Evolutionary conservation across 192 early-diverging fungal species (phyloP).

Genomic region (Cladochytrium replicatum): DNA sequence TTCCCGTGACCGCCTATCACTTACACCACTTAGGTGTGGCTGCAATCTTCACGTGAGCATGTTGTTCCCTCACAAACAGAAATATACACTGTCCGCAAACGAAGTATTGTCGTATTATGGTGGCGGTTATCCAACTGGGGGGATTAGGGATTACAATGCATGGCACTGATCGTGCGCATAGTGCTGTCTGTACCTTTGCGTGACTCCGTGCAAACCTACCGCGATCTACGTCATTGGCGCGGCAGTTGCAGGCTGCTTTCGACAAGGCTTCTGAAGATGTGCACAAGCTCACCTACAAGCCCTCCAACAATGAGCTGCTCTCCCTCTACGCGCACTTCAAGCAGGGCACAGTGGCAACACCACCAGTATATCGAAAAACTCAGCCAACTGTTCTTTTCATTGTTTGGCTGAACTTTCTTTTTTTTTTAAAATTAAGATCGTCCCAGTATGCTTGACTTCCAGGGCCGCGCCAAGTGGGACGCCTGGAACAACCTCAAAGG

Average conservation of each 20-base stretch:
- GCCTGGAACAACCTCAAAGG: slow-evolving; percentile 64
- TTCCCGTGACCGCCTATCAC: too few species aligned
- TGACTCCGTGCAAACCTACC: too few species aligned
- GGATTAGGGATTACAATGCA: too few species aligned
- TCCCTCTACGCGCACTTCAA: slow-evolving; percentile 80
- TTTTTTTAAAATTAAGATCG: neutral
- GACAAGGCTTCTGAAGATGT: slow-evolving; percentile 49
- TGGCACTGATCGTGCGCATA: too few species aligned
- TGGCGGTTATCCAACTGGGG: too few species aligned
- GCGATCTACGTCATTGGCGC: too few species aligned
- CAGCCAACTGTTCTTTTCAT: slow-evolving; percentile 3
- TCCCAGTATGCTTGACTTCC: slow-evolving; percentile 64
- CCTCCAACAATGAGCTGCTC: slow-evolving; percentile 63
- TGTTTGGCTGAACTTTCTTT: slow-evolving; percentile 1
- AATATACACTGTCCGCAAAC: too few species aligned
- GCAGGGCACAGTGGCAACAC: slow-evolving; percentile 74
- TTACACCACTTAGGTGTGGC: too few species aligned
- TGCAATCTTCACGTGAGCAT: too few species aligned
- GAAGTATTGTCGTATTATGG: too few species aligned
- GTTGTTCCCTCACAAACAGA: too few species aligned
- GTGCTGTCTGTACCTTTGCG: too few species aligned
- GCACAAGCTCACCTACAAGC: slow-evolving; percentile 44
- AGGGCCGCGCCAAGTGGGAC: slow-evolving; percentile 75
- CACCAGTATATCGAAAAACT: slow-evolving; percentile 48
- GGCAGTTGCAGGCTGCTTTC: slow-evolving; percentile 48